Base-by-base conservation (phyloP, 805 yeast species). In the Starmerella gropengiesseri region DNA sequence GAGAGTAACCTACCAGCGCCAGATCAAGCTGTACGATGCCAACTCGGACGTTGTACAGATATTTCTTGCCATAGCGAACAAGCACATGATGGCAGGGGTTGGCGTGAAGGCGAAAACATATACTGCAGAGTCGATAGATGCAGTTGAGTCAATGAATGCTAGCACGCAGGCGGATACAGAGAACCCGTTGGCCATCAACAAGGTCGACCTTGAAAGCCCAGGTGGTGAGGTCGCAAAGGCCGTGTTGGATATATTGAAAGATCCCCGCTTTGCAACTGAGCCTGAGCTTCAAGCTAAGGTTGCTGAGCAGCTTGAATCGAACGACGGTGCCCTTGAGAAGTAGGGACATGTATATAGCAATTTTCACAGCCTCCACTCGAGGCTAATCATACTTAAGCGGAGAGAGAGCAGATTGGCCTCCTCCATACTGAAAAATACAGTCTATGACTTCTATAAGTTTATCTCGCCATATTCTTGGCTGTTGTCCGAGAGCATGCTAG, bases 21-120 rank as follows among this genome's bases (percentile, higher is more conserved):
- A 73, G 47, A 68, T 91, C 51, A 71, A 70, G 52, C 81, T 85
- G 22, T 86, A 75, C 70, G 97, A 91, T 61, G 74, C 95, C 14
- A 77, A 81, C 46, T 79, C 87, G 1, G 94, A 84, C 57, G 79
- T 81, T 4, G 66, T 91, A 32, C 94, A 91, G 60, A 64, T 82
- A 40, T 78, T 86, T 76, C 67, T 89, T 43, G 75, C 91, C 22
- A 80, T 79, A 51, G 66, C 89, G 43, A 73, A 78, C 52, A 81
- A 85, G 60, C 75, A 89, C 61, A 70, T 84, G 5, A 69, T 81
- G 38, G 73, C 81, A 38, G 94, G 89, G 51, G 91, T 91, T 8
- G 85, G 89, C 52, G 75, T 86, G 60, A 78, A 78, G 57, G 91
- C 93, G 34, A 70, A 70, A 46, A 66, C 86, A 37, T 79, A 66